phyloP scores from a whole-genome alignment of 225 moss, liverwort and hornwort species.

The Bryoerythrophyllum caledonicum region DNA sequence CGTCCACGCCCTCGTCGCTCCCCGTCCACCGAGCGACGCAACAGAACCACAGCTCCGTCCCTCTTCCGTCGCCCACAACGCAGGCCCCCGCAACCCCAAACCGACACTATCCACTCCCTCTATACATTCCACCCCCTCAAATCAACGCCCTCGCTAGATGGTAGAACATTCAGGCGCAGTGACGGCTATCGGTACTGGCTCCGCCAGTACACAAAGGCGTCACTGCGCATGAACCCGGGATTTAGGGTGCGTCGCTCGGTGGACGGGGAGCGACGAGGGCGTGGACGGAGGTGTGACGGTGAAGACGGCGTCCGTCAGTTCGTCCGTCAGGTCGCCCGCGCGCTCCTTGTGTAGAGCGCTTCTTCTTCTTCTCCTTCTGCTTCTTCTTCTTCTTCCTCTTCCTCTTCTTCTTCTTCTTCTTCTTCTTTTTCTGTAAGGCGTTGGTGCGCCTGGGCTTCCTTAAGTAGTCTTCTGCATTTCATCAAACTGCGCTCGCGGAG shows the following conservation, averaged over 20 bases:
- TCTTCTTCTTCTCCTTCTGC: too few relatives aligned
- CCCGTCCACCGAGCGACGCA: not conserved
- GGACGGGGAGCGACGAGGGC: not conserved
- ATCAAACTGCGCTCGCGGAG: constrained; percentile 21
- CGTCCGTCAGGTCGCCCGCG: constrained; percentile 17
- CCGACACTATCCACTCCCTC: too few relatives aligned
- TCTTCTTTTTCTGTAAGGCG: constrained; percentile 1
- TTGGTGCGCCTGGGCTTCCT: not conserved
- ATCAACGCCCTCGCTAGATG: too few relatives aligned
- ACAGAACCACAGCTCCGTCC: not conserved
- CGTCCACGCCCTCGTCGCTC: not conserved
- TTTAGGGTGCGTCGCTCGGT: not conserved
- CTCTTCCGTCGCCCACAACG: not conserved
- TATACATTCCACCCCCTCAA: too few relatives aligned
- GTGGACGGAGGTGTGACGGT: not conserved
- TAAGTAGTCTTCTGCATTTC: constrained; percentile 6
- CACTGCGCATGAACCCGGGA: too few relatives aligned
- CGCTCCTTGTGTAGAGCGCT: constrained; percentile 6
- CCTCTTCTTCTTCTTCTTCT: not conserved
- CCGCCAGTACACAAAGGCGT: too few relatives aligned
- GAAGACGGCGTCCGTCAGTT: not conserved
- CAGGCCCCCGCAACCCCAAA: not conserved
- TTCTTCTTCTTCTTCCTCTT: too few relatives aligned
- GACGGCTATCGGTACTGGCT: not conserved
- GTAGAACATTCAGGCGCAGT: too few relatives aligned